Evolutionary conservation across 1,284 basidiomycete genomes (phyloP), one percentile per base, ranked within the genome.

Genomic region (Wallemia hederae): DNA sequence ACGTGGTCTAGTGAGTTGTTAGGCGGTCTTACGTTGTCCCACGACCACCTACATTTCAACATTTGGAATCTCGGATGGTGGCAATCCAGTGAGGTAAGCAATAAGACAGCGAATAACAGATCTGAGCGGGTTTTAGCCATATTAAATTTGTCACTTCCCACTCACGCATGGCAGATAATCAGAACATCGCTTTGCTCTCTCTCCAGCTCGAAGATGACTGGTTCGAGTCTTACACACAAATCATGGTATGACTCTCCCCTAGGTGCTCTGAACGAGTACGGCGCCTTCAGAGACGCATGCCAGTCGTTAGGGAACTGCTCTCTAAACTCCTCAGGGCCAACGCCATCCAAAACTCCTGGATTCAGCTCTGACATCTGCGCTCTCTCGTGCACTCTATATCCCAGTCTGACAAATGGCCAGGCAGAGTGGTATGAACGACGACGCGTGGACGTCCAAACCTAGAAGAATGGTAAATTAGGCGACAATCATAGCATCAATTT

Each of bases 341-440:
- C 77, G 0, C 94, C 94, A 69, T 98, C 94, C 82, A 87, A 91
- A 5, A 91, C 85, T 1, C 87, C 87, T 55, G 92, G 92, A 67
- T 99, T 98, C 69, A 99, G 92, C 74, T 99, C 91, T 62, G 81
- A 77, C 85, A 98, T 92, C 70, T 92, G 91, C 0, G 85, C 80
- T 66, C 91, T 90, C 72, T 98, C 89, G 56, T 89, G 78, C 24
- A 98, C 86, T 68, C 70, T 68, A 65, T 88, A 89, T 69, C 55
- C 71, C 67, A 72, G 66, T 62, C 76, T 77, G 59, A 89, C 76
- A 72, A 98, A 94, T 0, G 92, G 92, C 81, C 88, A 91, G 0
- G 90, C 89, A 0, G 90, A 94, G 69, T 96, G 90, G 66, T 92
- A 83, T 2, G 91, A 87, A 58, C 94, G 78, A 39, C 89, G 77